A percentile compares a stretch with the other conserved stretches of the same genome.
phyloP scores from a whole-genome alignment of 805 yeast species.

The Gaillardinia entomophila region DNA sequence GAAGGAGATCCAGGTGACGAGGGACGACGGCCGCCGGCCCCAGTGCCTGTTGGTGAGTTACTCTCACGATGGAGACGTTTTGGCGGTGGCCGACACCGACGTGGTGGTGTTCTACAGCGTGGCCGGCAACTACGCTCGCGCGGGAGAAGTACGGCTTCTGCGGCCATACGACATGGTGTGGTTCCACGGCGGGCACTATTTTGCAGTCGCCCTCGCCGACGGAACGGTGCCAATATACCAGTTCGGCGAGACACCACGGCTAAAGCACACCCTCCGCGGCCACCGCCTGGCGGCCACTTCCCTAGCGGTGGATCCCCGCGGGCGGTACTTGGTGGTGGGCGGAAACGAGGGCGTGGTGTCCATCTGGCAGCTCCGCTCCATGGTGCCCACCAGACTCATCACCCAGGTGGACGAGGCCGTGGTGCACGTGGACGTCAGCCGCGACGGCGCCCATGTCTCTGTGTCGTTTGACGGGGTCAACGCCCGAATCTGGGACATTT shows the following conservation, averaged over 20 bases:
- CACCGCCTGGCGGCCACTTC: slow-evolving; percentile 49
- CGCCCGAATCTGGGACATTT: slow-evolving; percentile 32
- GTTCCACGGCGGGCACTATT: slow-evolving; percentile 37
- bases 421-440: slow-evolving; percentile 29
- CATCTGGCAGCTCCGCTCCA: slow-evolving; percentile 39
- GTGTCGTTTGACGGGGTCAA: slow-evolving; percentile 41
- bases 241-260: slow-evolving; percentile 1
- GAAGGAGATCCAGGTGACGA: slow-evolving; percentile 22
- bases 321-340: slow-evolving; percentile 46
- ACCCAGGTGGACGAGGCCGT: slow-evolving; percentile 40
- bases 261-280: slow-evolving; percentile 20
- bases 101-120: slow-evolving; percentile 31
- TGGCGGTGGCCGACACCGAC: slow-evolving; percentile 39
- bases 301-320: slow-evolving; percentile 47
- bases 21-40: slow-evolving; percentile 3
- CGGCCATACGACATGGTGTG: slow-evolving; percentile 33
- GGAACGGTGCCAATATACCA: slow-evolving; percentile 36
- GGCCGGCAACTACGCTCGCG: slow-evolving; percentile 18
- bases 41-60: slow-evolving; percentile 21
- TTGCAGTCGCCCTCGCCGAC: slow-evolving; percentile 37
- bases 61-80: slow-evolving; percentile 41
- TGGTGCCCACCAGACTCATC: slow-evolving; percentile 31
- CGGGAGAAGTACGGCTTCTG: slow-evolving; percentile 15
- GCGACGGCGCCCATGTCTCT: slow-evolving; percentile 43
- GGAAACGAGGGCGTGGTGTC: slow-evolving; percentile 53